A percentile compares a stretch with the other conserved stretches of the same genome.
Evolutionary conservation across 352 stramenopile species (phyloP).

Genomic region (Phytophthora parvispora): DNA sequence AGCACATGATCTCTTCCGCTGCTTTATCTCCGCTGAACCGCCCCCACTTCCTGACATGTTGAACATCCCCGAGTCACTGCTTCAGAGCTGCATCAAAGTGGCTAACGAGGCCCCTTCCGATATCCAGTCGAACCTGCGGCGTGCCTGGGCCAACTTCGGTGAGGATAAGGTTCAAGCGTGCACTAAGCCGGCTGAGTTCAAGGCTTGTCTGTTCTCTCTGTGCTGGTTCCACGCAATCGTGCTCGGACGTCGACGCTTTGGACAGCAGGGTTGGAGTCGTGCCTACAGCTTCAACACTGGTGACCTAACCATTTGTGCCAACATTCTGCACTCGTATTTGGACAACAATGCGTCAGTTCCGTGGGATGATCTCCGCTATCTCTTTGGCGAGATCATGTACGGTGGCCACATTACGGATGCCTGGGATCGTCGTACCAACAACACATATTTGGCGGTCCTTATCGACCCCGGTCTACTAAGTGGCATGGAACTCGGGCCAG

Average conservation of each 20-base stretch:
- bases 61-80: slow-evolving; percentile 97
- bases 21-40: slow-evolving; percentile 97
- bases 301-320: slow-evolving; percentile 96
- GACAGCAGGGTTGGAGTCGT: slow-evolving; percentile 95
- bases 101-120: slow-evolving; percentile 97
- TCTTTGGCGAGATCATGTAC: slow-evolving; percentile 99
- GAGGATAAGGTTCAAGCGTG: slow-evolving; percentile 91
- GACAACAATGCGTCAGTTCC: slow-evolving; percentile 94
- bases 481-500: slow-evolving; percentile 94
- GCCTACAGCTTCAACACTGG: slow-evolving; percentile 97
- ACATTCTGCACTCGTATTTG: slow-evolving; percentile 95
- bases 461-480: slow-evolving; percentile 90
- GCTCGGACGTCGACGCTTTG: slow-evolving; percentile 92
- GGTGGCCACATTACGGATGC: slow-evolving; percentile 97
- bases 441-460: slow-evolving; percentile 94
- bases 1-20: slow-evolving; percentile 95
- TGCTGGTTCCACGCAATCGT: slow-evolving; percentile 98
- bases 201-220: slow-evolving; percentile 95
- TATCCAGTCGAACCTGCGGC: slow-evolving; percentile 96
- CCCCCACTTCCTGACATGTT: slow-evolving; percentile 94
- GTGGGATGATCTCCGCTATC: slow-evolving; percentile 97
- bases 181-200: slow-evolving; percentile 93
- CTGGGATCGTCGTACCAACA: slow-evolving; percentile 97
- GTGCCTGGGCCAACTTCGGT: slow-evolving; percentile 96
- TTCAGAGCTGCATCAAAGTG: slow-evolving; percentile 97